Evolutionary conservation across 2,329 filamentous ascomycete species (phyloP), one percentile per base, ranked within the genome.

Genomic region (Aspergillus fumigatiaffinis): DNA sequence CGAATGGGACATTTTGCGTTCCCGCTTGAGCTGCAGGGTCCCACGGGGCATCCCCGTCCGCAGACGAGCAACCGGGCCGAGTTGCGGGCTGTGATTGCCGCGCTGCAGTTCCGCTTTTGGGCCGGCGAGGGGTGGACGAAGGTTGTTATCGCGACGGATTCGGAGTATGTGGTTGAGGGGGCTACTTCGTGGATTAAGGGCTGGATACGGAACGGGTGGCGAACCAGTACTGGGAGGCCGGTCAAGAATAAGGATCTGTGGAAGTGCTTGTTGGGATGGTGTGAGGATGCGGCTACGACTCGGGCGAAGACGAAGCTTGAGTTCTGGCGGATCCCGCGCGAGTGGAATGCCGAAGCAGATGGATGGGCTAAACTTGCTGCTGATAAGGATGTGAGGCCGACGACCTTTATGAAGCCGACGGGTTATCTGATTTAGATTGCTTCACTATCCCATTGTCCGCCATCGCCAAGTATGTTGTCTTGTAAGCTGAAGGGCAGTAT

Each of bases 31-130:
- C 64, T 60, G 3, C 53, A 68, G 38, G 79, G 81, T 0, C 79
- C 79, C 3, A 77, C 68, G 50, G 77, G 75, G 12, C 67, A 75
- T 21, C 14, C 51, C 0, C 56, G 65, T 44, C 51, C 60, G 6
- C 78, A 80, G 58, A 83, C 75, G 23, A 83, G 76, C 70, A 82
- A 84, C 60, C 76, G 82, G 3, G 83, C 83, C 3, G 80, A 84
- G 65, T 75, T 86, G 7, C 82, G 82, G 14, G 82, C 82, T 4
- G 79, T 79, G 4, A 77, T 84, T 49, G 79, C 75, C 4, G 83
- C 78, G 3, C 71, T 84, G 23, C 71, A 76, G 26, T 78, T 74
- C 61, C 69, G 74, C 2, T 7, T 65, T 59, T 84, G 80, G 81
- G 17, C 14, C 0, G 68, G 64, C 4, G 79, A 82, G 59, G 74